Base-by-base conservation (phyloP, 352 stramenopile genomes). In the Pythium aquatile region DNA sequence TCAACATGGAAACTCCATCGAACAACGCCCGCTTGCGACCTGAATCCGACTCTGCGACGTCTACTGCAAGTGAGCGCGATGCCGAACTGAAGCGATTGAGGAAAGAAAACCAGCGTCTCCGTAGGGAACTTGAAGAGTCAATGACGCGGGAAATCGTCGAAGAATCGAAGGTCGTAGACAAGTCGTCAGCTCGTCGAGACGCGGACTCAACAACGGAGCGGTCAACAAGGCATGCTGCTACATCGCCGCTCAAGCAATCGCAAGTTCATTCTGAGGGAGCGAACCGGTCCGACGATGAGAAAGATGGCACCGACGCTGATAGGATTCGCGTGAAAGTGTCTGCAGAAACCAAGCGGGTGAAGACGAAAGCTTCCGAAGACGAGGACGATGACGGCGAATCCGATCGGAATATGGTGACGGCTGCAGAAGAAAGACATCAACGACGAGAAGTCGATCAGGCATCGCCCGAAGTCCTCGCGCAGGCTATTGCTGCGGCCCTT, bases 41-140 rank as follows among this genome's bases (percentile, higher is more conserved):
- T 30, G 44, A 51, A 51, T 14, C 17, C n/a, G 44, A 51, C n/a
- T 51, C 44, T 3, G n/a, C 8, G 5, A 5, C 39, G 16, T 9
- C 7, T 14, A 51, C 2, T 5, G n/a, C 44, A 24, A 51, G n/a
- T 29, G 44, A 51, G 32, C 2, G 29, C 24, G 29, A 30, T 7
- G n/a, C 20, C 10, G 52, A 58, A 17, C 5, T 37, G 13, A 55
- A 61, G 10, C 51, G 75, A 20, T 42, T 87, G 28, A 30, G 73
- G 26, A 63, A 69, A 37, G 72, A 84, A 44, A 69, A 83, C 16
- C 53, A 57, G 35, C 61, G 63, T 1, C 61, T 84, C 32, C 63
- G 72, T 5, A 59, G 35, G 42, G 76, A 82, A 17, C 37, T 84
- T 4, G 72, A 81, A 9, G 57, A 55, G 17, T 59, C 66, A 2